Base-by-base conservation (phyloP, 768 basidiomycete genomes). In the Hypholoma fasciculare region DNA sequence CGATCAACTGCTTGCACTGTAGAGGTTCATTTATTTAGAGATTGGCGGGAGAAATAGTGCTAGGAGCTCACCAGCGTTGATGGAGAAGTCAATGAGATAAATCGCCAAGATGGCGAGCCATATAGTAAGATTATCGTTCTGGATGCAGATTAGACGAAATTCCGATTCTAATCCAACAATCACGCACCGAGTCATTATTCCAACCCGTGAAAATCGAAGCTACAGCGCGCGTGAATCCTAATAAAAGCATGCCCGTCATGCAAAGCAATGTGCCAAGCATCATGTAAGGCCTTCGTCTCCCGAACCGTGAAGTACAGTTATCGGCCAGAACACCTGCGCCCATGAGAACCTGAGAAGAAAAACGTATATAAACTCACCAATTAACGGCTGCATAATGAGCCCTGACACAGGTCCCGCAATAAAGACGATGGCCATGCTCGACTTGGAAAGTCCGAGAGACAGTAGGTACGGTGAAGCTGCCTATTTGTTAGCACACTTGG, bases 331-430 rank as follows among this genome's bases (percentile, higher is more conserved):
- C 80, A 56, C 77, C 77, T 78, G 26, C n/a, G 36, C 78, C 82
- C 78, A 52, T 53, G 40, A 59, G 49, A 17, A 19, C 36, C 46
- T 20, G 19, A 50, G 4, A 34, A 14, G n/a, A n/a, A 36, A 7
- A 7, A 11, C 1, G 50, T n/a, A 16, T n/a, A 13, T 13, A 4
- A 19, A 16, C 57, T 37, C 26, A 84, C 93, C 92, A 64, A 96
- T 92, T 43, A 96, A 69, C 1, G 95, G 96, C 67, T 98, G 96
- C 63, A 96, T 90, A 47, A 98, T 77, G 19, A 98, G 81, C 2
- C 95, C 96, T 0, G 90, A 93, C 7, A 96, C 75, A 1, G 94
- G 96, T 0, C 95, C 96, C 2, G 96, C 96, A 46, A 96, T 80
- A 69, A 98, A 95, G 11, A 97, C 96, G 19, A 93, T 78, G 0